Conservation (phyloP, 768 basidiomycete genomes). For the Jaapia argillacea region DNA sequence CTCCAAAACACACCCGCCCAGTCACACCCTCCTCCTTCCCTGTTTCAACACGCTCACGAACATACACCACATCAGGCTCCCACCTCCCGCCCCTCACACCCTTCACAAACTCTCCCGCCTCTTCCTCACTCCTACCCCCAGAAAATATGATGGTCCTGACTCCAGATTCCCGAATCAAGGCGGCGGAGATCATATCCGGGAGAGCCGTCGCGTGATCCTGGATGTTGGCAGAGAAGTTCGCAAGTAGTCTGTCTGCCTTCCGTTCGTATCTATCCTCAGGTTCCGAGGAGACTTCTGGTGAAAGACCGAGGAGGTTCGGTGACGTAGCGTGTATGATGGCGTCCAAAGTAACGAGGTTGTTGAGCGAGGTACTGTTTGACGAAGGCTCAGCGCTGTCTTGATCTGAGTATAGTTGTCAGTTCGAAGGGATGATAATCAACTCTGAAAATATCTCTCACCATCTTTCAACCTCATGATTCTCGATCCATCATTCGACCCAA, state of each 20-base stretch:
- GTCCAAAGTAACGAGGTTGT: constrained; percentile 11
- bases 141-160: background rate
- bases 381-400: constrained; percentile 24
- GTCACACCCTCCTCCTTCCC: background rate
- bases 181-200: background rate
- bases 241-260: constrained; percentile 13
- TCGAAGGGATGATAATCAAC: background rate
- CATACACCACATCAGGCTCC: background rate
- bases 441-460: constrained; percentile 9
- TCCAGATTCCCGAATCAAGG: background rate
- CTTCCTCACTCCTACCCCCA: background rate
- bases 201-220: background rate
- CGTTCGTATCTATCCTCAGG: constrained; percentile 10
- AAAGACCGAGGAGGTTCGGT: constrained; percentile 13
- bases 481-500: constrained; percentile 22
- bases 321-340: background rate
- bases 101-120: background rate
- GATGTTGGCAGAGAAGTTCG: background rate
- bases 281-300: constrained; percentile 10
- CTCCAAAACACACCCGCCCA: background rate
- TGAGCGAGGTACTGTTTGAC: constrained; percentile 9
- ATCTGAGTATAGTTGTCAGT: background rate
- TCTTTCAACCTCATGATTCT: constrained; percentile 30
- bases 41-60: background rate
- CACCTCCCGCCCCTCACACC: background rate